Conservation (phyloP, 1,284 basidiomycete species). For the Trametes polyzona region DNA sequence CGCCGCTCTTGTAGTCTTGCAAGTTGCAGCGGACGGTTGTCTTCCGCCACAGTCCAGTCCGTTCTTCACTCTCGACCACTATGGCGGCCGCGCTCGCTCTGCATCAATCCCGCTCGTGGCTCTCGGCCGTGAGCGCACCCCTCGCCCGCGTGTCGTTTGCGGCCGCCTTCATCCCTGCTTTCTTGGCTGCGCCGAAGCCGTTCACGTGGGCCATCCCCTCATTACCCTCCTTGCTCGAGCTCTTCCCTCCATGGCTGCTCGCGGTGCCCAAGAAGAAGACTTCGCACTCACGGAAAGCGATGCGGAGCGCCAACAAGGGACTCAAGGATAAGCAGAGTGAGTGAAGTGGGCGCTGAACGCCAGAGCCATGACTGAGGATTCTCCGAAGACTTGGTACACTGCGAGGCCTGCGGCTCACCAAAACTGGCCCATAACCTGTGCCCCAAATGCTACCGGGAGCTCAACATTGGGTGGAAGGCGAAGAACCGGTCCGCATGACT, state of each 20-base stretch:
- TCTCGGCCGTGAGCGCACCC: conserved; percentile 44
- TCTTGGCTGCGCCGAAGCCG: conserved; percentile 37
- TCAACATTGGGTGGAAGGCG: conserved; percentile 71
- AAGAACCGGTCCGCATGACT: conserved; percentile 17
- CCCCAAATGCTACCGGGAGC: conserved; percentile 79
- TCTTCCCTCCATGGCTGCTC: conserved; percentile 87
- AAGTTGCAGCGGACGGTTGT: no score
- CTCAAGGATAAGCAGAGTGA: conserved; percentile 92
- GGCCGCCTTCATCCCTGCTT: conserved; percentile 34
- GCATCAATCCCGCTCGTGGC: conserved; percentile 38
- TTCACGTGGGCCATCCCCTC: conserved; percentile 54
- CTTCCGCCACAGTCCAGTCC: background rate
- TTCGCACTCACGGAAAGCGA: conserved; percentile 93
- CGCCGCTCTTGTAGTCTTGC: no score
- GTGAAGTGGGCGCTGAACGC: conserved; percentile 35
- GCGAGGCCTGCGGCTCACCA: conserved; percentile 87
- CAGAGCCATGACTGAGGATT: conserved; percentile 9
- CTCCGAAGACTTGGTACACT: conserved; percentile 82
- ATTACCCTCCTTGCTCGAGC: conserved; percentile 68
- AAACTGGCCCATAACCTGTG: conserved; percentile 93
- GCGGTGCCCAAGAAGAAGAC: conserved; percentile 96
- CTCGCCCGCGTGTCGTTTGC: conserved; percentile 38
- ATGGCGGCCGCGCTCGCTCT: conserved; percentile 48
- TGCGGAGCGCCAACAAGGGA: conserved; percentile 94
- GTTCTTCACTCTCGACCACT: conserved; percentile 17